Evolutionary conservation across 768 basidiomycete species (phyloP), one percentile per base, ranked within the genome.

Genomic region (Tephrocybe sp.): DNA sequence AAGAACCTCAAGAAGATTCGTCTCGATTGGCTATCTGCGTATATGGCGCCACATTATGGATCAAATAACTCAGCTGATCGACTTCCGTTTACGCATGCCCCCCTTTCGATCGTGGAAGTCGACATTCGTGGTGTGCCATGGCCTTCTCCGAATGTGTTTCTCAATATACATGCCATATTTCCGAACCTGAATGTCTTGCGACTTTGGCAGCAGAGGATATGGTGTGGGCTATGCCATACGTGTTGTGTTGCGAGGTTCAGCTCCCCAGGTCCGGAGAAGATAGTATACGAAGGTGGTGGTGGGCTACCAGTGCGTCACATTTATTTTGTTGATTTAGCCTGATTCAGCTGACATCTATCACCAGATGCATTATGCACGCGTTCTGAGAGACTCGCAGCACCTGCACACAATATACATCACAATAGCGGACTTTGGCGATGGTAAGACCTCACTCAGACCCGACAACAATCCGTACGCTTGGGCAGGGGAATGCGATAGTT

Each of bases 401-500:
- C 65, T 72, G 8, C 64, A 62, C 39, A 61, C 66, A 21, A 65
- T 73, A 28, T 57, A 30, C 20, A 65, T 73, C 45, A 64, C 62
- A 6, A 56, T 72, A 2, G 57, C 67, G 3, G 65, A 69, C 49
- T 53, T 60, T 17, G 65, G 60, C 0, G 42, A 30, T 39, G 66
- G 62, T n/a, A 40, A 43, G 34, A 57, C 55, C 20, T 58, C 36
- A 1, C 47, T 61, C 6, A 57, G 50, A n/a, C 47, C 51, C 34
- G 54, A 63, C 48, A 51, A 54, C 6, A 55, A 58, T 37, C 39
- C 44, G 24, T 57, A 66, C 30, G 33, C 66, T n/a, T 73, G 71
- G 72, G 55, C 65, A 1, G 72, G 72, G 12, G 72, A 72, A 57
- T 72, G 72, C 43, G 65, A 70, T 42, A 60, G 61, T 10, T 73